These are phyloP conservation scores for Phytophthora agathidicida DNA, from an alignment of 352 stramenopile genomes.

Conservation along the genomic window DNA sequence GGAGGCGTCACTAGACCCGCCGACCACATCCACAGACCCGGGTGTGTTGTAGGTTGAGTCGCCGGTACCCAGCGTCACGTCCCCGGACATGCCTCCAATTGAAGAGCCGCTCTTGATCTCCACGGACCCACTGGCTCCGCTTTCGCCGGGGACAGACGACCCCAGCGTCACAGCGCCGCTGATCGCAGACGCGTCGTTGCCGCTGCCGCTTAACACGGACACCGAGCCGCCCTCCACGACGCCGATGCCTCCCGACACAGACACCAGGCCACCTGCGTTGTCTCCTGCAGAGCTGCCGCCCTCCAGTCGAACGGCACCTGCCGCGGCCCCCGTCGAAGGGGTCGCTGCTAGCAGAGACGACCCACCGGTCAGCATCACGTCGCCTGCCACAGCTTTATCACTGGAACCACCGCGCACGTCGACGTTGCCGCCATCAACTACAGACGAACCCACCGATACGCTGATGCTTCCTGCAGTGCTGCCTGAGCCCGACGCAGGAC, in stretches of 20 bases:
- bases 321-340: constrained; percentile 6
- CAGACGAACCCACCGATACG: constrained; percentile 20
- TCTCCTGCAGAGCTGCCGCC: constrained; percentile 20
- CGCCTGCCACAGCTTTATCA: constrained; percentile 13
- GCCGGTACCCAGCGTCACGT: constrained; percentile 2
- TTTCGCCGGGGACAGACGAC: constrained; percentile 8
- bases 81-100: background rate
- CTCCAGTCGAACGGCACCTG: constrained; percentile 18
- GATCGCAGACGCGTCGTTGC: constrained; percentile 9
- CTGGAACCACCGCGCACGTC: constrained; percentile 18
- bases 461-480: constrained; percentile 11
- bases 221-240: constrained; percentile 10
- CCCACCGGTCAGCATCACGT: constrained; percentile 21
- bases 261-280: constrained; percentile 20
- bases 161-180: constrained; percentile 14
- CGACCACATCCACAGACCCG: constrained; percentile 6
- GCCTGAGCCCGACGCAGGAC: constrained; percentile 3
- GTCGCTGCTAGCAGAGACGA: constrained; percentile 11
- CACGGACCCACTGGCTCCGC: constrained; percentile 5
- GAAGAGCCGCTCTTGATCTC: constrained; percentile 2
- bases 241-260: constrained; percentile 17
- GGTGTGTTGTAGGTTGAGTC: background rate
- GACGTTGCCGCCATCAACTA: constrained; percentile 15
- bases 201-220: constrained; percentile 18
- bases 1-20: constrained; percentile 1